Percentiles rank a stretch among this genome's conserved stretches.
phyloP scores from a whole-genome alignment of 2,329 filamentous ascomycete genomes.

The Parafenestella ontariensis region DNA sequence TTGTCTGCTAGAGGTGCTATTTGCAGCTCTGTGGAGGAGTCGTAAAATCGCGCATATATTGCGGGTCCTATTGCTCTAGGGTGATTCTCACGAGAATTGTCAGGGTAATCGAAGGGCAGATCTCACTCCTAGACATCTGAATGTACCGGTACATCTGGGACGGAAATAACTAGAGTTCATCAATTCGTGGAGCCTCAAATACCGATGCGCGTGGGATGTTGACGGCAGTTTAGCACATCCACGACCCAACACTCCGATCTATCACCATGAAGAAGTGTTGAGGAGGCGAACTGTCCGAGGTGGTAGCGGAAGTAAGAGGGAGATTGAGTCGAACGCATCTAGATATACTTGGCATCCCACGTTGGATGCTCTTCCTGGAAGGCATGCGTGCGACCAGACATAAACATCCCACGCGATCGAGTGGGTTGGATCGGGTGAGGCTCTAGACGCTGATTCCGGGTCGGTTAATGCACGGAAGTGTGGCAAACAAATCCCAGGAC shows the following conservation, averaged over 20 bases:
- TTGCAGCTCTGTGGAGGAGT: neutral
- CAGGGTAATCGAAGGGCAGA: neutral
- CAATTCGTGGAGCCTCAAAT: constrained; percentile 6
- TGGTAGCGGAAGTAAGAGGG: constrained; percentile 1
- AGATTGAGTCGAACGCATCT: constrained; percentile 24
- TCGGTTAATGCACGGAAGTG: constrained; percentile 1
- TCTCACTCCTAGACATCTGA: neutral
- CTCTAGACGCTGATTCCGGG: constrained; percentile 13
- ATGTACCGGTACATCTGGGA: constrained; percentile 8
- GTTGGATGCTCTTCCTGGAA: constrained; percentile 19
- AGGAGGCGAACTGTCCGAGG: constrained; percentile 14
- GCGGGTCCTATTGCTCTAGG: neutral
- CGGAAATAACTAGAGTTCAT: neutral
- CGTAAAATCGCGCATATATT: constrained; percentile 4
- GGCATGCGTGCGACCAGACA: constrained; percentile 17
- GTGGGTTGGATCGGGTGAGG: constrained; percentile 20
- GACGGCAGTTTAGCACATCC: neutral
- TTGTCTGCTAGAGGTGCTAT: neutral
- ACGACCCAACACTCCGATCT: neutral
- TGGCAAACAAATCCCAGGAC: constrained; percentile 10
- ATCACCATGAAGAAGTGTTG: constrained; percentile 18
- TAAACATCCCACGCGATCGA: constrained; percentile 29
- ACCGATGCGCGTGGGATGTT: constrained; percentile 4
- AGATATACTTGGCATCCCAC: constrained; percentile 36
- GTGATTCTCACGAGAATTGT: neutral